A percentile compares a stretch with the other conserved stretches of the same genome.
Evolutionary conservation across 2,329 filamentous ascomycete species (phyloP).

Genomic region (Phoma sp.): DNA sequence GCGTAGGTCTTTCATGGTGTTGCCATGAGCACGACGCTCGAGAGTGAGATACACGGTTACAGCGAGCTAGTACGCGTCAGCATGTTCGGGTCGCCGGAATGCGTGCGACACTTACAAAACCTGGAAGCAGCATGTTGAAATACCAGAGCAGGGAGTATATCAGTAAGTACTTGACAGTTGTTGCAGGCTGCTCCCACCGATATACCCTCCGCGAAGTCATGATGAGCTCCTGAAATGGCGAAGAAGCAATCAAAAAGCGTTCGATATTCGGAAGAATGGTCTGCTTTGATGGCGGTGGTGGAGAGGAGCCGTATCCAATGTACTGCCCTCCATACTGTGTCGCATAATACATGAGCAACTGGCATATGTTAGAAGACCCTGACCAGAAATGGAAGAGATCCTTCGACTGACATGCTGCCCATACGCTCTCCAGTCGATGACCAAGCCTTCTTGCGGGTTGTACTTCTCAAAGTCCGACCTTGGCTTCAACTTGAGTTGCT

Average conservation of each 20-base stretch:
- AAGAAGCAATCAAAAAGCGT: constrained; percentile 47
- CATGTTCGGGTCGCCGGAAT: neutral
- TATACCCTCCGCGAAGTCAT: constrained; percentile 47
- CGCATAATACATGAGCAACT: constrained; percentile 40
- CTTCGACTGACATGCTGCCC: constrained; percentile 31
- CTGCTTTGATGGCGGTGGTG: constrained; percentile 40
- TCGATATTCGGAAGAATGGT: constrained; percentile 46
- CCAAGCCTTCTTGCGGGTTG: constrained; percentile 18
- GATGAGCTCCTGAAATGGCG: constrained; percentile 45
- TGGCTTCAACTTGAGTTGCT: constrained; percentile 23
- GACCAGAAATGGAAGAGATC: neutral
- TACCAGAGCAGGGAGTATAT: constrained; percentile 37
- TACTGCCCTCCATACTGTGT: constrained; percentile 48
- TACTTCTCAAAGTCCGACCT: constrained; percentile 33
- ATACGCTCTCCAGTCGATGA: constrained; percentile 43
- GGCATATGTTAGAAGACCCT: constrained; percentile 6
- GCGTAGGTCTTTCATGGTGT: constrained; percentile 36
- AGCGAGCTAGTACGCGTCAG: constrained; percentile 23
- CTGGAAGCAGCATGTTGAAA: constrained; percentile 36
- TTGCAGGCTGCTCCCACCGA: constrained; percentile 43
- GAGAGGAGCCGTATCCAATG: constrained; percentile 41
- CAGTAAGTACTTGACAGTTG: constrained; percentile 39
- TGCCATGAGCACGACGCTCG: constrained; percentile 25
- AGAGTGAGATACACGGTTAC: constrained; percentile 32
- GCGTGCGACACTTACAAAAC: constrained; percentile 24